Conservation (phyloP, 73 alveolate genomes). For the Stentor roeselii region DNA sequence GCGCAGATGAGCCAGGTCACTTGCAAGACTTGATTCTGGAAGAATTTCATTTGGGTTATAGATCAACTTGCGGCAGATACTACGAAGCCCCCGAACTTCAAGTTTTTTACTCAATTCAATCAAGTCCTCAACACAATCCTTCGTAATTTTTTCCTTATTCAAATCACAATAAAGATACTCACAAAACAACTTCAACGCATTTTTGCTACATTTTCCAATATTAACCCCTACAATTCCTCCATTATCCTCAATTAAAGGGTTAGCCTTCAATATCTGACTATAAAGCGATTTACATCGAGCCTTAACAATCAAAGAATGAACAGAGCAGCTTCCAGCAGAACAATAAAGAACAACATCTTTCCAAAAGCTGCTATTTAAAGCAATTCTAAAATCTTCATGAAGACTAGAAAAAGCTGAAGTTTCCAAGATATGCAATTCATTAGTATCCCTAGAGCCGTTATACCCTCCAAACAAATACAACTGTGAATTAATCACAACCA, state of each 20-base stretch:
- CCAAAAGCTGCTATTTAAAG: background rate
- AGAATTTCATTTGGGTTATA: slow-evolving; percentile 27
- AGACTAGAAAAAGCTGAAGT: slow-evolving; percentile 17
- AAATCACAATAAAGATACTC: slow-evolving; percentile 24
- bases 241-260: background rate
- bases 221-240: background rate
- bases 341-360: background rate
- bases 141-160: slow-evolving; percentile 37
- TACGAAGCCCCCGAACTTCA: background rate
- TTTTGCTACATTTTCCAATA: background rate
- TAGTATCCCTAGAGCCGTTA: slow-evolving; percentile 21
- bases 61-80: background rate
- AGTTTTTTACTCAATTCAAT: slow-evolving; percentile 26
- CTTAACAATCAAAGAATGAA: slow-evolving; percentile 16
- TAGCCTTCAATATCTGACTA: background rate
- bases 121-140: slow-evolving; percentile 49
- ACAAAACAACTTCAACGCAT: background rate
- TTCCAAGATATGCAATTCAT: slow-evolving; percentile 1
- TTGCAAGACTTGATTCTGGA: slow-evolving; percentile 46
- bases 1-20: slow-evolving; percentile 34
- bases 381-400: slow-evolving; percentile 15
- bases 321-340: background rate
- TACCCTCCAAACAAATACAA: slow-evolving; percentile 14
- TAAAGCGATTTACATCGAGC: background rate
- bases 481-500: background rate